Conservation (phyloP, 306 rosid species). For the Inga oerstediana region DNA sequence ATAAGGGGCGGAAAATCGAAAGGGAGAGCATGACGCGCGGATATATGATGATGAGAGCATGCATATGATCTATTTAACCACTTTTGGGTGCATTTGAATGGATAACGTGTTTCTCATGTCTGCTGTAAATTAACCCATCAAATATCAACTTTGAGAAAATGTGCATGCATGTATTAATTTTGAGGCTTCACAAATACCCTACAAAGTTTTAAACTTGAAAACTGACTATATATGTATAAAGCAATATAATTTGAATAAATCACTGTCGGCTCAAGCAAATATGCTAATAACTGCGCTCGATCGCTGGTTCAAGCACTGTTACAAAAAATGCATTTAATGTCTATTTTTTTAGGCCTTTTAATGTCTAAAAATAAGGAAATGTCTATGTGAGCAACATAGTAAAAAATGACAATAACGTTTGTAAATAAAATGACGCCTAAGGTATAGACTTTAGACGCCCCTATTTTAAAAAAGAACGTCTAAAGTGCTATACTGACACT, state of each 20-base stretch:
- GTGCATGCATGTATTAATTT: not conserved
- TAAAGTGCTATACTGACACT: too few relatives aligned
- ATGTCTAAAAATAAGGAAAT: too few relatives aligned
- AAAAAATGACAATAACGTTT: too few relatives aligned
- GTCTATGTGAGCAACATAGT: too few relatives aligned
- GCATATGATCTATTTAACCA: not conserved
- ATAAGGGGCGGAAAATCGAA: constrained; percentile 9
- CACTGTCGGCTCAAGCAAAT: not conserved
- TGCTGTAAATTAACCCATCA: not conserved
- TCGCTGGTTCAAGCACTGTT: not conserved
- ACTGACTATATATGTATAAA: not conserved
- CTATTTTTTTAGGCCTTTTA: too few relatives aligned
- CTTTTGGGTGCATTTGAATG: not conserved
- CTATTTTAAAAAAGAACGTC: too few relatives aligned
- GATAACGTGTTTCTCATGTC: not conserved
- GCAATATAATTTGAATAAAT: not conserved
- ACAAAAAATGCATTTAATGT: too few relatives aligned
- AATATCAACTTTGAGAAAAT: not conserved
- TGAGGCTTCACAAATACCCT: not conserved
- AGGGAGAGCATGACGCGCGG: not conserved
- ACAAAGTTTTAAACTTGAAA: not conserved
- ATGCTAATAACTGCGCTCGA: not conserved
- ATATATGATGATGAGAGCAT: not conserved
- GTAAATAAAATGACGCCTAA: too few relatives aligned
- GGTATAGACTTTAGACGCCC: too few relatives aligned